Evolutionary conservation across 371 early-diverging fungal genomes (phyloP).

Genomic region (Synchytrium microbalum): DNA sequence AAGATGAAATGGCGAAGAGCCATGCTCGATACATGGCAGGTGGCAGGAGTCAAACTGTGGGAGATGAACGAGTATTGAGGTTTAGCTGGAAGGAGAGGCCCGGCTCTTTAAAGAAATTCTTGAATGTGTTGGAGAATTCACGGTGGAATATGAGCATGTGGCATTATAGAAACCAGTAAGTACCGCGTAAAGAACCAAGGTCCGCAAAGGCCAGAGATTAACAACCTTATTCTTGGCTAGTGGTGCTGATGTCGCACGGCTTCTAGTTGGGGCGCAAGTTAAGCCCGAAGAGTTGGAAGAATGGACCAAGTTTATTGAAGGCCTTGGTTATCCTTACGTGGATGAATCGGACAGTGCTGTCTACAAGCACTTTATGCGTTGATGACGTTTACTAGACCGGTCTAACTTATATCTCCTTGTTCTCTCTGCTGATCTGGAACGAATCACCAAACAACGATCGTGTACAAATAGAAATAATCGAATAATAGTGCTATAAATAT

Average conservation of each 20-base stretch:
- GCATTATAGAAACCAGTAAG: conserved; percentile 89
- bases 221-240: background rate
- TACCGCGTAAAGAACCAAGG: conserved; percentile 68
- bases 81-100: conserved; percentile 92
- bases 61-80: conserved; percentile 75
- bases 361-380: conserved; percentile 74
- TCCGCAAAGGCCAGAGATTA: conserved; percentile 47
- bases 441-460: too few species aligned
- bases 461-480: too few species aligned
- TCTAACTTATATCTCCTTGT: too few species aligned
- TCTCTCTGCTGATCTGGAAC: too few species aligned
- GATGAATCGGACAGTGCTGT: conserved; percentile 79
- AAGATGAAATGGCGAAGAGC: conserved; percentile 88
- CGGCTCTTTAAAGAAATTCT: conserved; percentile 73
- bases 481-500: too few species aligned
- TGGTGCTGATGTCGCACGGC: background rate
- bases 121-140: conserved; percentile 48
- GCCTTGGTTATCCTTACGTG: conserved; percentile 13
- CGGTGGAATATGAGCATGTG: conserved; percentile 84
- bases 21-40: conserved; percentile 87
- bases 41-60: conserved; percentile 60
- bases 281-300: conserved; percentile 2
- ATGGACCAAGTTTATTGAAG: conserved; percentile 4
- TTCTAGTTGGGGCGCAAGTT: conserved; percentile 1
- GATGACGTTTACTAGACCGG: too few species aligned